Conservation (phyloP, 495 filamentous ascomycete genomes). For the Penicillium canescens region DNA sequence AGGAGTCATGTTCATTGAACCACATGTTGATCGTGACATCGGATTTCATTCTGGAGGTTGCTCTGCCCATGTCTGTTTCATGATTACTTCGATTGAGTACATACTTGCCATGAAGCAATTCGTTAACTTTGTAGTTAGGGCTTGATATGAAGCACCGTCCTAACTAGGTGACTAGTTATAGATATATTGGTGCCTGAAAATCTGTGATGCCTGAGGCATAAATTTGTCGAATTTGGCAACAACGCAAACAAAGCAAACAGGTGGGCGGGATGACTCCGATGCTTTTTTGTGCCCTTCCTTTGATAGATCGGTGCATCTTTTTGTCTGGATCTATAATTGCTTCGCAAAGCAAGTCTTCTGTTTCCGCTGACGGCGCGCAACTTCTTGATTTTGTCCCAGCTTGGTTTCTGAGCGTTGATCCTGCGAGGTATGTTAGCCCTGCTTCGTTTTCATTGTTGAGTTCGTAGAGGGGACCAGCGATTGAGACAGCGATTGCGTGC, state of each 20-base stretch:
- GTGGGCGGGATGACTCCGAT: conserved; percentile 32
- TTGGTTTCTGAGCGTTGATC: neutral
- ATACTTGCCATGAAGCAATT: too few relatives aligned
- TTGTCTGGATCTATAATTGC: neutral
- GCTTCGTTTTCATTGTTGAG: neutral
- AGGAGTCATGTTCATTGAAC: too few relatives aligned
- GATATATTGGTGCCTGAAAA: too few relatives aligned
- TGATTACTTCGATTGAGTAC: too few relatives aligned
- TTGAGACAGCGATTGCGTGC: neutral
- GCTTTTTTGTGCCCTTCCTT: conserved; percentile 37
- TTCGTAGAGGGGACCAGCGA: neutral
- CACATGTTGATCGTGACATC: too few relatives aligned
- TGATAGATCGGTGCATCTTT: conserved; percentile 8
- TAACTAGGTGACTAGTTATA: too few relatives aligned
- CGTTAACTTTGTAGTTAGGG: too few relatives aligned
- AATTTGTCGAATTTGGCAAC: neutral
- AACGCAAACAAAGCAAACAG: conserved; percentile 37
- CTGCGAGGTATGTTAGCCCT: conserved; percentile 5
- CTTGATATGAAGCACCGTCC: too few relatives aligned
- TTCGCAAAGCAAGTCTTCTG: neutral
- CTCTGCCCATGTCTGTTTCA: too few relatives aligned
- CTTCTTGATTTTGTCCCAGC: neutral
- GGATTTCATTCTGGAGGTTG: too few relatives aligned
- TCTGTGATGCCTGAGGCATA: neutral
- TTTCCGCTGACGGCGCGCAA: neutral